Percentiles rank a stretch among this genome's conserved stretches.
phyloP scores from a whole-genome alignment of 305 asterid species.

The Petunia hybrid region DNA sequence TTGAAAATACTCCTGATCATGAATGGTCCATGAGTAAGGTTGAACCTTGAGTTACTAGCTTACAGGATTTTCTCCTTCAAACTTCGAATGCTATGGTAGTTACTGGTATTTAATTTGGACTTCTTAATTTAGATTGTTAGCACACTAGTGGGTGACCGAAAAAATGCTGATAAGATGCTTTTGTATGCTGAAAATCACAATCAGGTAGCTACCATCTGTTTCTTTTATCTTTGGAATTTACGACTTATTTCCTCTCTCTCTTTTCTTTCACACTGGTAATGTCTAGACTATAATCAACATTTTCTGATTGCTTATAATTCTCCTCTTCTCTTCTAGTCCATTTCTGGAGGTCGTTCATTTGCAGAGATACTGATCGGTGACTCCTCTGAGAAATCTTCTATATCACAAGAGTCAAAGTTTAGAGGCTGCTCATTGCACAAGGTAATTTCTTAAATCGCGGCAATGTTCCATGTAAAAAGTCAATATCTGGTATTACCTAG shows the following conservation, averaged over 20 bases:
- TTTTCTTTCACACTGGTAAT: not conserved
- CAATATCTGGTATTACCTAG: not conserved
- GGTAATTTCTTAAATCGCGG: constrained; percentile 52
- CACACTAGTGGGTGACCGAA: constrained; percentile 65
- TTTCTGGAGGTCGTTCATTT: constrained; percentile 85
- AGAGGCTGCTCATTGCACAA: constrained; percentile 90
- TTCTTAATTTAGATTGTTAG: constrained; percentile 64
- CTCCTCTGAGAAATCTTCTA: constrained; percentile 44
- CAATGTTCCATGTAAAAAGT: constrained; percentile 19
- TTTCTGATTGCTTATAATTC: constrained; percentile 28
- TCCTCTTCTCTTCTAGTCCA: constrained; percentile 66
- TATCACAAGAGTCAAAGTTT: constrained; percentile 59
- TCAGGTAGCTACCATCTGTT: constrained; percentile 61
- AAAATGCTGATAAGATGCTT: constrained; percentile 76
- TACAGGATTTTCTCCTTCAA: constrained; percentile 29
- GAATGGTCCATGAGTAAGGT: constrained; percentile 99
- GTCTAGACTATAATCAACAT: not conserved
- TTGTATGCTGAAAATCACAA: constrained; percentile 94
- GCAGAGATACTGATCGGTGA: constrained; percentile 88
- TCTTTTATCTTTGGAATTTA: constrained; percentile 22
- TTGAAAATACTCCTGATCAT: constrained; percentile 74
- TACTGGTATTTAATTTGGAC: constrained; percentile 31
- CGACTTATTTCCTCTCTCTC: constrained; percentile 16
- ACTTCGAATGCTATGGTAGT: constrained; percentile 29
- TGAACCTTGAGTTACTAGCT: constrained; percentile 30